Evolutionary conservation across 2,329 filamentous ascomycete genomes (phyloP).

Genomic region (Apiospora rasikravindrae): DNA sequence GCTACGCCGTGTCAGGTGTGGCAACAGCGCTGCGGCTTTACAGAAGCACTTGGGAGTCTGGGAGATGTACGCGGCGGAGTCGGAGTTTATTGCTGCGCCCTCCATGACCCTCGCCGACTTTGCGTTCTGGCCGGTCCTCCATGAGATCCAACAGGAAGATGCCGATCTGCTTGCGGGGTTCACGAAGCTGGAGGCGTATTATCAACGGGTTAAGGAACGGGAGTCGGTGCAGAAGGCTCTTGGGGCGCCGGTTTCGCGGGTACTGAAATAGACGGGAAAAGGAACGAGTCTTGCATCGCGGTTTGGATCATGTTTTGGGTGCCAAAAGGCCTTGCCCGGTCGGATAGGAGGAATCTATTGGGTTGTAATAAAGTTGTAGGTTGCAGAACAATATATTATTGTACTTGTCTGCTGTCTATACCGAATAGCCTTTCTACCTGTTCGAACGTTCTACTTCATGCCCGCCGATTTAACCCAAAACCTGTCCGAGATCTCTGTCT

Average conservation of each 20-base stretch:
- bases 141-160: conserved; percentile 38
- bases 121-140: conserved; percentile 61
- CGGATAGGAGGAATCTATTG: neutral
- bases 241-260: neutral
- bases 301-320: neutral
- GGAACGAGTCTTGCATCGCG: neutral
- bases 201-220: conserved; percentile 31
- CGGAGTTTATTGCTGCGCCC: conserved; percentile 53
- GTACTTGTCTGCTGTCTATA: neutral
- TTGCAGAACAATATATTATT: neutral
- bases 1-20: neutral
- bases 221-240: conserved; percentile 28
- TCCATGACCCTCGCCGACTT: conserved; percentile 56
- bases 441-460: neutral
- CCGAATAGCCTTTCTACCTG: neutral
- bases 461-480: neutral
- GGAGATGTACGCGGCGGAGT: conserved; percentile 44
- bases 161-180: conserved; percentile 31
- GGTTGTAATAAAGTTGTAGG: neutral
- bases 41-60: conserved; percentile 45
- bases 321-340: neutral
- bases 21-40: conserved; percentile 30
- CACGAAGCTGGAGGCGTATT: conserved; percentile 48
- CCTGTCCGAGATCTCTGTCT: neutral
- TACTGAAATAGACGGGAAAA: neutral